phyloP scores from a whole-genome alignment of 352 stramenopile genomes.

The Pythium sukuiense region DNA sequence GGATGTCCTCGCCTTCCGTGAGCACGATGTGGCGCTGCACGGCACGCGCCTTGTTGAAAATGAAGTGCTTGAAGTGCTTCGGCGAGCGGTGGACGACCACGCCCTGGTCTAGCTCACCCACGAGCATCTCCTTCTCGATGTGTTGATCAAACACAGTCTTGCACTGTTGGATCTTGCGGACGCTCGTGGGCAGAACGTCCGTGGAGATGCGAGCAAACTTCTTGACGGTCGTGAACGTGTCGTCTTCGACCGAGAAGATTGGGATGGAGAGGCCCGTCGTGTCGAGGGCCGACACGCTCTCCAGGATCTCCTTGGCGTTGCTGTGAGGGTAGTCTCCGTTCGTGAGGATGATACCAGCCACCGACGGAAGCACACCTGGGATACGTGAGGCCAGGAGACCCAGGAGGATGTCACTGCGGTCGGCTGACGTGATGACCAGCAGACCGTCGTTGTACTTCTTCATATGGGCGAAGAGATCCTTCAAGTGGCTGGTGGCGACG shows the following conservation, averaged over 20 bases:
- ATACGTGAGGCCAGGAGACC: constrained; percentile 68
- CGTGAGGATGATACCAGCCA: constrained; percentile 71
- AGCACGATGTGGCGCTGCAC: constrained; percentile 83
- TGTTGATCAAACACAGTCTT: constrained; percentile 64
- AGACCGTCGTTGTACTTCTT: constrained; percentile 79
- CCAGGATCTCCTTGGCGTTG: constrained; percentile 70
- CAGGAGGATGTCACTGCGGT: constrained; percentile 72
- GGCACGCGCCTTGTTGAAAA: constrained; percentile 74
- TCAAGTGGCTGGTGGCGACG: constrained; percentile 66
- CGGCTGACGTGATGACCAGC: constrained; percentile 74
- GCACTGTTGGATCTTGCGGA: constrained; percentile 69
- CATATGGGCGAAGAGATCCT: constrained; percentile 73
- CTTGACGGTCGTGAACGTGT: constrained; percentile 64
- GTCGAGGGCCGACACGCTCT: constrained; percentile 67
- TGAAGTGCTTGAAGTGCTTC: constrained; percentile 86
- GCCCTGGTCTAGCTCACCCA: constrained; percentile 64
- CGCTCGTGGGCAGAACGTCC: constrained; percentile 69
- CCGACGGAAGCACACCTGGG: constrained; percentile 62
- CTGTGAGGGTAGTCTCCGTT: constrained; percentile 76
- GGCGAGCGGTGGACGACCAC: constrained; percentile 65
- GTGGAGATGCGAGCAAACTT: constrained; percentile 60
- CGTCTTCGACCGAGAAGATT: constrained; percentile 65
- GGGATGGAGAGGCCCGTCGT: constrained; percentile 69
- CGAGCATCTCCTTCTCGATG: constrained; percentile 63
- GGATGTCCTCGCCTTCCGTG: constrained; percentile 80